Conservation (phyloP, 2,329 filamentous ascomycete genomes). For the Balansia obtecta region DNA sequence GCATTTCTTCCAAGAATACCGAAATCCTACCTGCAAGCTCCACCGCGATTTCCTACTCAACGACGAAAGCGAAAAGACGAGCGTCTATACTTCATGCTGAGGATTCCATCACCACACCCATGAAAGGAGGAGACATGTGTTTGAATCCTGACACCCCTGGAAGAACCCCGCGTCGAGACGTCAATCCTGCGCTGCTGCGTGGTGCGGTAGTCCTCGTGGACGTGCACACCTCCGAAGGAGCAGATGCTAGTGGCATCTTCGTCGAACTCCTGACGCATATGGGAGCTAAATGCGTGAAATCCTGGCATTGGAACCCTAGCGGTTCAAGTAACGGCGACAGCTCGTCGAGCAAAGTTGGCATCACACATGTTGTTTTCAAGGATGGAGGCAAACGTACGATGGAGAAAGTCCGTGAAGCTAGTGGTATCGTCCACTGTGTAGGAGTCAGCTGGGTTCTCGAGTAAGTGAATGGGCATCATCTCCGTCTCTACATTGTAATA, state of each 20-base stretch:
- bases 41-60: conserved; percentile 42
- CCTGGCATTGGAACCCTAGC: conserved; percentile 59
- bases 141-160: conserved; percentile 42
- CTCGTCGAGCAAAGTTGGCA: conserved; percentile 46
- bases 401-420: conserved; percentile 63
- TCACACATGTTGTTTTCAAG: conserved; percentile 86
- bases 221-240: conserved; percentile 70
- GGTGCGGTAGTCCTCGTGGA: conserved; percentile 75
- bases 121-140: conserved; percentile 42
- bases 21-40: conserved; percentile 32
- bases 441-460: conserved; percentile 83
- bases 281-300: conserved; percentile 67
- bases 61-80: conserved; percentile 28
- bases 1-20: conserved; percentile 31
- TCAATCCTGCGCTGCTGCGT: conserved; percentile 42
- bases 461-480: conserved; percentile 49
- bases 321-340: conserved; percentile 22
- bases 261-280: conserved; percentile 67
- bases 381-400: conserved; percentile 71
- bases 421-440: conserved; percentile 70
- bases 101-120: conserved; percentile 16
- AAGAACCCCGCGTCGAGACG: conserved; percentile 40
- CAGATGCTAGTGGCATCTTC: conserved; percentile 71
- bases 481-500: conserved; percentile 9
- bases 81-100: neutral